A percentile compares a stretch with the other conserved stretches of the same genome.
These are phyloP conservation scores for Blakeslea trispora DNA, from an alignment of 371 early-diverging fungal genomes.

Conservation along the genomic window DNA sequence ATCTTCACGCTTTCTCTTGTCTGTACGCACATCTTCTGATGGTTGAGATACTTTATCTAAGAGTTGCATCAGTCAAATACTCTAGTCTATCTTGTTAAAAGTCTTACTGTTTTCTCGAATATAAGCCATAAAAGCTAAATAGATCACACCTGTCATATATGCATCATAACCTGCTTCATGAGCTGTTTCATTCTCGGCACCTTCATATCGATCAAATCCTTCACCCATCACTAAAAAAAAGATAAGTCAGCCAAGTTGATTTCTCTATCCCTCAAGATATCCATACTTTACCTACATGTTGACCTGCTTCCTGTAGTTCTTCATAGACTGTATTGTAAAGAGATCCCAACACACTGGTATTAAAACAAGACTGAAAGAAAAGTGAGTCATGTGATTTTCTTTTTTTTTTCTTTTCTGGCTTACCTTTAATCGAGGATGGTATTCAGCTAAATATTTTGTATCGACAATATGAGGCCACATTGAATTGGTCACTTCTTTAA, in stretches of 20 bases:
- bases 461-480: conserved; percentile 63
- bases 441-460: conserved; percentile 59
- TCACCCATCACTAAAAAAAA: conserved; percentile 38
- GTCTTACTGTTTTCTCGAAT: conserved; percentile 46
- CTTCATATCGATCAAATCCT: conserved; percentile 40
- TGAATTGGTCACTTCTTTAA: conserved; percentile 48
- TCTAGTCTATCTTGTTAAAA: too few species aligned
- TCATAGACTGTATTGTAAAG: conserved; percentile 35
- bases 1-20: conserved; percentile 14
- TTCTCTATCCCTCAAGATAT: too few species aligned
- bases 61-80: too few species aligned
- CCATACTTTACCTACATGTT: conserved; percentile 48
- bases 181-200: conserved; percentile 27
- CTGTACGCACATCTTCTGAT: background rate
- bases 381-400: background rate
- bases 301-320: conserved; percentile 30
- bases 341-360: conserved; percentile 33
- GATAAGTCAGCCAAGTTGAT: too few species aligned
- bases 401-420: background rate
- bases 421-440: conserved; percentile 50
- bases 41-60: background rate
- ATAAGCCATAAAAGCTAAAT: conserved; percentile 55
- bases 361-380: conserved; percentile 23
- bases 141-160: conserved; percentile 81
- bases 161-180: conserved; percentile 96